Evolutionary conservation across 805 yeast species (phyloP).

Genomic region (Yamadazyma olivae): DNA sequence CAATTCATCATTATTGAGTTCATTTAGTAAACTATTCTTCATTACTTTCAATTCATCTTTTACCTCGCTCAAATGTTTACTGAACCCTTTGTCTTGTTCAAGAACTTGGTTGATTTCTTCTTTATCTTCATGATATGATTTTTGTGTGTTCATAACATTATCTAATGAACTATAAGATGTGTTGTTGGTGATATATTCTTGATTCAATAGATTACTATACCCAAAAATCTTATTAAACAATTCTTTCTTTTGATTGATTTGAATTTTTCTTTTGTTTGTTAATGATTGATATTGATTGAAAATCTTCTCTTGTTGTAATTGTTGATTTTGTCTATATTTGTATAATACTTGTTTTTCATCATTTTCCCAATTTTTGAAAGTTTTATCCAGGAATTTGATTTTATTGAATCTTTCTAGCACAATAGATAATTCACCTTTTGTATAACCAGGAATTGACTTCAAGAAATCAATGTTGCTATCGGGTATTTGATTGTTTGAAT

Average conservation of each 20-base stretch:
- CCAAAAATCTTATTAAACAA: slow-evolving; percentile 38
- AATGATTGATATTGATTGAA: slow-evolving; percentile 32
- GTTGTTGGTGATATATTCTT: slow-evolving; percentile 39
- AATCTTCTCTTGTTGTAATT: slow-evolving; percentile 29
- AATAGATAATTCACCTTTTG: slow-evolving; percentile 31
- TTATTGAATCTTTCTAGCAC: slow-evolving; percentile 16
- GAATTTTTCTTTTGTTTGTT: slow-evolving; percentile 35
- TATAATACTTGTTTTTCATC: slow-evolving; percentile 25
- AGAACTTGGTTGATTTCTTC: slow-evolving; percentile 33
- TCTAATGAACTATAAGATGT: slow-evolving; percentile 37
- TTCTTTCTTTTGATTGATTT: slow-evolving; percentile 39
- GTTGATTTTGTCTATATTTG: slow-evolving; percentile 29
- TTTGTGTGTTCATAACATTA: slow-evolving; percentile 33
- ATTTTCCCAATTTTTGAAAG: slow-evolving; percentile 11
- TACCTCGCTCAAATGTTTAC: slow-evolving; percentile 22
- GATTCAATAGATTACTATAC: slow-evolving; percentile 34
- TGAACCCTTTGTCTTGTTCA: slow-evolving; percentile 31
- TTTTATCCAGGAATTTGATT: not conserved
- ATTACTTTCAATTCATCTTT: slow-evolving; percentile 14
- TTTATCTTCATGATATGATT: slow-evolving; percentile 40
- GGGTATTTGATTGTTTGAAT: not conserved
- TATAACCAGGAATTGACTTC: slow-evolving; percentile 37
- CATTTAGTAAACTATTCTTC: slow-evolving; percentile 5
- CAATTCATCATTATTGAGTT: slow-evolving; percentile 16
- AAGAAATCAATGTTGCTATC: slow-evolving; percentile 6